These are phyloP conservation scores for Aeminium ludgeri DNA, from an alignment of 495 filamentous ascomycete genomes.

Conservation along the genomic window DNA sequence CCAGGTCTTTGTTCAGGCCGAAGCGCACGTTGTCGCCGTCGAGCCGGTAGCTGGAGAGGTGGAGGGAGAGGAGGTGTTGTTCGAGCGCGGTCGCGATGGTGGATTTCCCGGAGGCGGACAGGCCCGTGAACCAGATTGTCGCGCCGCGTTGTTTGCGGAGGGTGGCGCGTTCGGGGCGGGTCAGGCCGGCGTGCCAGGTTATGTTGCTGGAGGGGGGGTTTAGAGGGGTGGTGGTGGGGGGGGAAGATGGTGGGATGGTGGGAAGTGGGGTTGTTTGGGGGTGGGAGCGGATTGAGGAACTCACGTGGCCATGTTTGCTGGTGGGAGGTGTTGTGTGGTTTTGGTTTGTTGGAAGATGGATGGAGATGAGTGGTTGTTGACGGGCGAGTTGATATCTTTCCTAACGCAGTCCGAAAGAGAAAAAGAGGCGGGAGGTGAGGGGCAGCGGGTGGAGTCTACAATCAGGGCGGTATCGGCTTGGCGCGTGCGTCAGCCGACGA, in stretches of 20 bases:
- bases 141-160: slow-evolving; percentile 73
- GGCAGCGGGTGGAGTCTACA: too few species aligned
- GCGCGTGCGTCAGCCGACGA: too few species aligned
- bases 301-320: too few species aligned
- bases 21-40: slow-evolving; percentile 98
- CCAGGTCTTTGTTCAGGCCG: slow-evolving; percentile 92
- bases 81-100: slow-evolving; percentile 92
- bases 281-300: not conserved
- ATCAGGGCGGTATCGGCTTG: too few species aligned
- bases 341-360: too few species aligned
- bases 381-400: too few species aligned
- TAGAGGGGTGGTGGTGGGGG: slow-evolving; percentile 1
- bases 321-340: too few species aligned
- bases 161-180: slow-evolving; percentile 62
- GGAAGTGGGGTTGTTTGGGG: too few species aligned
- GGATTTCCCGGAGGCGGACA: slow-evolving; percentile 89
- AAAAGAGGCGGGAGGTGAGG: too few species aligned
- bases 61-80: slow-evolving; percentile 77
- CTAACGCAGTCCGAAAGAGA: too few species aligned
- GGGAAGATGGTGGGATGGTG: too few species aligned
- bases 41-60: slow-evolving; percentile 72
- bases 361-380: too few species aligned
- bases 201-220: slow-evolving; percentile 55
- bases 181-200: slow-evolving; percentile 88
- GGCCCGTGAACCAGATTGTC: slow-evolving; percentile 94